A percentile compares a stretch with the other conserved stretches of the same genome.
phyloP scores from a whole-genome alignment of 345 rosid genomes.

The Sapria himalayana region DNA sequence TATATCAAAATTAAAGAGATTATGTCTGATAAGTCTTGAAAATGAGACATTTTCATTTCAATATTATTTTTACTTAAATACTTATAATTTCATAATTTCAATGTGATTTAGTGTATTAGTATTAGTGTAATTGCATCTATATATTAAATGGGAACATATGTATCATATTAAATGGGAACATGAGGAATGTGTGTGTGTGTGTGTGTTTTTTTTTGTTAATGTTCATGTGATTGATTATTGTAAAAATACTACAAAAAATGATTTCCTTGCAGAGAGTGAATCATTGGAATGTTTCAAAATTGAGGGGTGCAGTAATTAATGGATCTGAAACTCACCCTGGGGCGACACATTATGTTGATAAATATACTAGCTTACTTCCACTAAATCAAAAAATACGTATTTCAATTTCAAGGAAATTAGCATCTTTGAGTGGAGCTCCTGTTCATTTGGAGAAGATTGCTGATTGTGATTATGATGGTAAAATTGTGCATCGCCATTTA shows the following conservation, averaged over 20 bases:
- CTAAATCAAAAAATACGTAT: conserved; percentile 27
- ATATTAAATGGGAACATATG: background rate
- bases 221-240: conserved; percentile 1
- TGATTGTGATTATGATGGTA: conserved; percentile 52
- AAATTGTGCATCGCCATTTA: conserved; percentile 69
- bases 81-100: no score
- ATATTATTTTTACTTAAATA: no score
- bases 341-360: conserved; percentile 79
- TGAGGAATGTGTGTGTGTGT: background rate
- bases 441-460: conserved; percentile 37
- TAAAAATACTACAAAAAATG: conserved; percentile 5
- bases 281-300: conserved; percentile 51
- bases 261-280: conserved; percentile 55
- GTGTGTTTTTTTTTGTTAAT: background rate
- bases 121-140: background rate
- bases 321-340: conserved; percentile 82
- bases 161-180: background rate
- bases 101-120: no score
- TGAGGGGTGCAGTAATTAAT: conserved; percentile 66
- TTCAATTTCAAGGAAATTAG: conserved; percentile 51
- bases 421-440: conserved; percentile 56
- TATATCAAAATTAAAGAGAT: no score
- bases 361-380: conserved; percentile 35
- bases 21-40: no score
- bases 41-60: no score